Conservation (phyloP, 2,329 filamentous ascomycete genomes). For the Thielaviopsis musarum region DNA sequence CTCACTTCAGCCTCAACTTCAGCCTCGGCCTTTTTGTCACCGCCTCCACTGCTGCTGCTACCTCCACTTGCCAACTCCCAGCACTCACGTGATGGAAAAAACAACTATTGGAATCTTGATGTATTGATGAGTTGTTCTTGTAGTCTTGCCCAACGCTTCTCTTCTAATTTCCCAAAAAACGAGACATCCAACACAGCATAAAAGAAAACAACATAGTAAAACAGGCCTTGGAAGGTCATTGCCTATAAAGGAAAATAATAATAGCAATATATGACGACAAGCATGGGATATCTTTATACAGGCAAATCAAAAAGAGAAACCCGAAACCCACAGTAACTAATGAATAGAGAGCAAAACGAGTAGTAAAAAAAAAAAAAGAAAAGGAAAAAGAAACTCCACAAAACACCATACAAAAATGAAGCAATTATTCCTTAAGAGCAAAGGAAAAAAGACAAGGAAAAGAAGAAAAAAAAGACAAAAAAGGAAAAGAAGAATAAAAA, state of each 20-base stretch:
- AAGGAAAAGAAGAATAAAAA: background rate
- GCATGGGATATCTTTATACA: background rate
- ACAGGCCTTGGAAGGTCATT: no score
- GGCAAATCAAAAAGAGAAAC: background rate
- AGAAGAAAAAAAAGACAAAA: background rate
- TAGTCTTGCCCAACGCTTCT: no score
- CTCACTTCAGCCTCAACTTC: background rate
- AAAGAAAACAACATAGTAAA: no score
- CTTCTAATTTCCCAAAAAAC: no score
- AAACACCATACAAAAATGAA: background rate
- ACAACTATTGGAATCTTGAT: no score
- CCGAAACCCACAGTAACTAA: background rate
- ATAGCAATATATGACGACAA: background rate
- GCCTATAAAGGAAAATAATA: no score
- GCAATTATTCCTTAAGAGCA: background rate
- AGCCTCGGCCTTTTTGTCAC: background rate
- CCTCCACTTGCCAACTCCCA: no score
- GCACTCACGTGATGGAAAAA: no score
- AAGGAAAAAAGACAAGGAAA: background rate
- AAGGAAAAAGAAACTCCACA: background rate
- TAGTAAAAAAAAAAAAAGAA: background rate
- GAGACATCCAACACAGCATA: no score
- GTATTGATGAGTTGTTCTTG: no score
- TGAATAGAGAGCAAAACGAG: background rate
- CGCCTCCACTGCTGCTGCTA: no score